phyloP scores from a whole-genome alignment of 192 early-diverging fungal genomes.

The Allomyces arbusculus region DNA sequence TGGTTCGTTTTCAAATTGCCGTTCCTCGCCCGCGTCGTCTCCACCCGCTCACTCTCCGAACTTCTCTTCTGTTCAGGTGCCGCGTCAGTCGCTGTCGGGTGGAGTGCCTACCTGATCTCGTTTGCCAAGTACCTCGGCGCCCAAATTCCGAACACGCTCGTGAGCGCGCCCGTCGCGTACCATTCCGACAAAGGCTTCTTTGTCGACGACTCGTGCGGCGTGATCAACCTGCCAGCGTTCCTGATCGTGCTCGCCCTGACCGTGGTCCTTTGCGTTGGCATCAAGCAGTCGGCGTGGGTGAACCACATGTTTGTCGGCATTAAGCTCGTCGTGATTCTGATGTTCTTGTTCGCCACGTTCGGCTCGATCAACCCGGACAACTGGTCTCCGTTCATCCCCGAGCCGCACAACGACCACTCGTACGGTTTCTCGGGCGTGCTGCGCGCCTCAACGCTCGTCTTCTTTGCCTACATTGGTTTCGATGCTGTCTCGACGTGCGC shows the following conservation, averaged over 20 bases:
- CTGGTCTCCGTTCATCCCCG: slow-evolving; percentile 60
- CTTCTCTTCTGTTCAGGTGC: slow-evolving; percentile 9
- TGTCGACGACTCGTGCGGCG: slow-evolving; percentile 14
- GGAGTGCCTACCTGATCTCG: slow-evolving; percentile 56
- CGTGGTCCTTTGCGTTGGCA: slow-evolving; percentile 40
- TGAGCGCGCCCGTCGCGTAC: slow-evolving; percentile 53
- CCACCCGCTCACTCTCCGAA: too few relatives aligned
- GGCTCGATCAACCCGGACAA: slow-evolving; percentile 48
- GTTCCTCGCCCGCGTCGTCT: too few relatives aligned
- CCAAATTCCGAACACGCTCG: slow-evolving; percentile 27
- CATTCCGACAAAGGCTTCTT: slow-evolving; percentile 14
- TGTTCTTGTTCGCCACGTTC: slow-evolving; percentile 61
- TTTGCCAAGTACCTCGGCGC: slow-evolving; percentile 38
- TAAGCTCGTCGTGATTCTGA: slow-evolving; percentile 52
- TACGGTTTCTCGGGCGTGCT: slow-evolving; percentile 53
- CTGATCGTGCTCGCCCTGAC: slow-evolving; percentile 44
- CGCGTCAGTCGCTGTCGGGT: slow-evolving; percentile 55
- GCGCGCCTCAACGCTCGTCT: slow-evolving; percentile 49
- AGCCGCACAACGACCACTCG: slow-evolving; percentile 8
- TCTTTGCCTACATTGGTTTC: slow-evolving; percentile 74
- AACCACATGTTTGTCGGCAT: slow-evolving; percentile 49
- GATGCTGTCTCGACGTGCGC: slow-evolving; percentile 71
- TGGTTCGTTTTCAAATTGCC: slow-evolving; percentile 8
- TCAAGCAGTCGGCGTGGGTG: slow-evolving; percentile 50
- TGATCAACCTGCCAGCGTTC: slow-evolving; percentile 56